Evolutionary conservation across 139 green algal species (phyloP), one percentile per base, ranked within the genome.

Genomic region (Mesotaenium endlicherianum): DNA sequence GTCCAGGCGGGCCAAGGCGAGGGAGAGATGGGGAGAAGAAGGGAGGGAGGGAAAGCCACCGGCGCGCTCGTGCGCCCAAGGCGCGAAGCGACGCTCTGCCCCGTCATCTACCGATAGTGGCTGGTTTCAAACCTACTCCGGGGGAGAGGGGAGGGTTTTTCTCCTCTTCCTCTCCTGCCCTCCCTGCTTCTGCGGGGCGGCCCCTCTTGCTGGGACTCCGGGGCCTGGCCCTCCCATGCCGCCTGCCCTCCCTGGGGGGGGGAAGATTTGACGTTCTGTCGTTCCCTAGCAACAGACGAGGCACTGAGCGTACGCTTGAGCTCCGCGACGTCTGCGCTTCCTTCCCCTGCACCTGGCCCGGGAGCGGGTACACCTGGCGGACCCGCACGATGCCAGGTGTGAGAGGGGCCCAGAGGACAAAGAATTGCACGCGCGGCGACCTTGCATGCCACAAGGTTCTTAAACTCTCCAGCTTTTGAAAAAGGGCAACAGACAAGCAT

Each of bases 271-370:
- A 36, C 8, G 20, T n/a, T n/a, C n/a, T n/a, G n/a, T n/a, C n/a
- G n/a, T 36, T 11, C 43, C 36, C 11, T 72, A n/a, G n/a, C n/a
- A n/a, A n/a, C n/a, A n/a, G n/a, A n/a, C n/a, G n/a, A n/a, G n/a
- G n/a, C n/a, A n/a, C n/a, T n/a, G n/a, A n/a, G n/a, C n/a, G 42
- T 44, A 11, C 60, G 75, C 5, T 72, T 40, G 47, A 82, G 75
- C 47, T 83, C 76, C 8, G 34, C 50, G 3, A 83, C n/a, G 26
- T 85, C 78, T 11, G 17, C 2, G n/a, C n/a, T 17, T 85, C 78
- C 34, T 59, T 75, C 64, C 45, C 38, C 67, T 85, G 67, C 60
- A 85, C n/a, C 42, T 85, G 67, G 3, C 64, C 16, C 31, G 83
- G 78, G 17, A 85, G 67, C 41, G 43, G 44, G 69, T 83, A 80